phyloP scores from a whole-genome alignment of 2,329 filamentous ascomycete genomes.

The Colletotrichum costaricense region DNA sequence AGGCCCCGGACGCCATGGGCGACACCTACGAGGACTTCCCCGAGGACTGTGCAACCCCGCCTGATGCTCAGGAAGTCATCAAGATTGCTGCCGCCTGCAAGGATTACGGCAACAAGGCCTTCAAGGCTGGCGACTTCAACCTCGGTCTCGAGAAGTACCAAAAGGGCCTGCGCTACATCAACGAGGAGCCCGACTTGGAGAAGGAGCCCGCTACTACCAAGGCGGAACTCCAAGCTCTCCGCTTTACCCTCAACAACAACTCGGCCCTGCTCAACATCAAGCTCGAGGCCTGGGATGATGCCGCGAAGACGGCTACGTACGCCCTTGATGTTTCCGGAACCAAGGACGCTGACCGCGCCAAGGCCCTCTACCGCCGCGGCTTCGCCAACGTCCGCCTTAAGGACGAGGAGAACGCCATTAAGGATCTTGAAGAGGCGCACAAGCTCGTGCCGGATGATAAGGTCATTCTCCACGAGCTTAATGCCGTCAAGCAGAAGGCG shows the following conservation, averaged over 20 bases:
- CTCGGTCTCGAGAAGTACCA: conserved; percentile 91
- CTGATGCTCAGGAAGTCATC: conserved; percentile 76
- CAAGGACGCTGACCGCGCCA: conserved; percentile 83
- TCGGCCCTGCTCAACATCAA: conserved; percentile 88
- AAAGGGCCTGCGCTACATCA: conserved; percentile 90
- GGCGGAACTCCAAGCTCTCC: conserved; percentile 73
- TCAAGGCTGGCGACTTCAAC: conserved; percentile 80
- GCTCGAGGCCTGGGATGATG: conserved; percentile 77
- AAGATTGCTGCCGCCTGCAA: conserved; percentile 89
- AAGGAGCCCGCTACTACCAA: conserved; percentile 77
- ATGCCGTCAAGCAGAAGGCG: conserved; percentile 80
- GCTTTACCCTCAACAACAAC: conserved; percentile 90
- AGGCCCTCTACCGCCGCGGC: conserved; percentile 87
- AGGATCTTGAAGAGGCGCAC: conserved; percentile 80
- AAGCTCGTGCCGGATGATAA: conserved; percentile 80
- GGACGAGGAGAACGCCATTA: conserved; percentile 85
- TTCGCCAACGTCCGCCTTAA: conserved; percentile 80
- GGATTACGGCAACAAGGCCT: conserved; percentile 90
- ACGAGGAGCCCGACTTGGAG: conserved; percentile 83
- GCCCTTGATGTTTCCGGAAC: conserved; percentile 77
- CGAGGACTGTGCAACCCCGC: conserved; percentile 77
- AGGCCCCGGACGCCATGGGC: conserved; percentile 81
- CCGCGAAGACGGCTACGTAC: conserved; percentile 74
- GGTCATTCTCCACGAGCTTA: conserved; percentile 80
- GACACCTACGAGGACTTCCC: conserved; percentile 97